These are phyloP conservation scores for Neonothopanus nambi DNA, from an alignment of 1,284 basidiomycete species.

Conservation along the genomic window DNA sequence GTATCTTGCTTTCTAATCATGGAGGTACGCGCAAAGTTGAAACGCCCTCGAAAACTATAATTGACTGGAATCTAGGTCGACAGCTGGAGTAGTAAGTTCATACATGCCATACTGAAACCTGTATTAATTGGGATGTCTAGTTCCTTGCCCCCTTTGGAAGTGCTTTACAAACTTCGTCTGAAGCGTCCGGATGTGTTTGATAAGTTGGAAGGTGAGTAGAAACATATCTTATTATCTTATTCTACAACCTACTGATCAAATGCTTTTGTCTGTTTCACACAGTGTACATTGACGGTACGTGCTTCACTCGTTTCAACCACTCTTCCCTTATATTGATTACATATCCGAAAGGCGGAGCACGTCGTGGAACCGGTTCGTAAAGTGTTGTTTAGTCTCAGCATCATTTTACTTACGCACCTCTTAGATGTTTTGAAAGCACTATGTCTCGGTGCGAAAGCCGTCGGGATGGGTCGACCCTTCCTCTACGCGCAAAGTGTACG, in stretches of 20 bases:
- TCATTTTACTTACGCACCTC: neutral
- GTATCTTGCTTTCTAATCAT: slow-evolving; percentile 90
- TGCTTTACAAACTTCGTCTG: slow-evolving; percentile 72
- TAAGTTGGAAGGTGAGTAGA: slow-evolving; percentile 58
- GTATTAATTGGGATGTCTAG: too few species aligned
- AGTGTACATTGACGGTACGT: slow-evolving; percentile 78
- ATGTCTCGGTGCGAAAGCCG: slow-evolving; percentile 86
- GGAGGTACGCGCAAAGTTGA: slow-evolving; percentile 58
- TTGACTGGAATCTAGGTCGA: slow-evolving; percentile 48
- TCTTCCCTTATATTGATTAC: slow-evolving; percentile 8
- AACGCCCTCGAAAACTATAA: slow-evolving; percentile 15
- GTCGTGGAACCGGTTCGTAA: slow-evolving; percentile 73
- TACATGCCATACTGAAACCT: neutral
- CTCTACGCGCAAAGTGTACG: slow-evolving; percentile 87
- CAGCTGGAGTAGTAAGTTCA: slow-evolving; percentile 77
- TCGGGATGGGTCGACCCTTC: slow-evolving; percentile 88
- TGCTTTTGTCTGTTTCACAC: too few species aligned
- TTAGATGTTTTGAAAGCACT: slow-evolving; percentile 87
- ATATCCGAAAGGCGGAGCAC: slow-evolving; percentile 59
- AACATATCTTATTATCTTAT: too few species aligned
- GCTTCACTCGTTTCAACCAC: too few species aligned
- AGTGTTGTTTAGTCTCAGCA: neutral
- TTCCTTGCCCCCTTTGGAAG: slow-evolving; percentile 72
- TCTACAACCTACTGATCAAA: too few species aligned
- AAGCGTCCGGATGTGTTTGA: slow-evolving; percentile 75